These are phyloP conservation scores for Euphorbia pulcherrima DNA, from an alignment of 345 rosid genomes.

Conservation along the genomic window DNA sequence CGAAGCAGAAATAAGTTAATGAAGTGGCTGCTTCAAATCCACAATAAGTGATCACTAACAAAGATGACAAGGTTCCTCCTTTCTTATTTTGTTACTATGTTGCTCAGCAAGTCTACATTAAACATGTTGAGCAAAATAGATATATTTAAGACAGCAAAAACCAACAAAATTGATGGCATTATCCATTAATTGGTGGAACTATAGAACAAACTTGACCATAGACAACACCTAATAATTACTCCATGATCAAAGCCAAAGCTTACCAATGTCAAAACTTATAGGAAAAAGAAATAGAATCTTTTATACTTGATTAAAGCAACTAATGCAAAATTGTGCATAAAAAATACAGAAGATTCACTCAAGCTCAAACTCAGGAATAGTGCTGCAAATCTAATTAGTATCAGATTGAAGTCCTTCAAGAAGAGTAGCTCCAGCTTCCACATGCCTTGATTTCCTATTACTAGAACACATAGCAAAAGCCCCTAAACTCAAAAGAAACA, in stretches of 20 bases:
- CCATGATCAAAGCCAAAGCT: neutral
- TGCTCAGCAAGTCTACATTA: neutral
- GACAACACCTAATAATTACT: neutral
- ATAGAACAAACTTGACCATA: neutral
- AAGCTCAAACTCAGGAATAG: slow-evolving; percentile 37
- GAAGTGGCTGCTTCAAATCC: too few species aligned
- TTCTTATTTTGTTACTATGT: neutral
- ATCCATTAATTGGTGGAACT: neutral
- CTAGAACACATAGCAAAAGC: slow-evolving; percentile 36
- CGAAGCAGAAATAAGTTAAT: neutral
- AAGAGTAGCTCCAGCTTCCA: slow-evolving; percentile 44
- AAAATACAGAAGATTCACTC: slow-evolving; percentile 28
- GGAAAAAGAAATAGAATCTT: slow-evolving; percentile 1
- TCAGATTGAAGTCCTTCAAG: slow-evolving; percentile 39
- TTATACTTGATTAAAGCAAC: slow-evolving; percentile 12
- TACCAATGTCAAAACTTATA: neutral
- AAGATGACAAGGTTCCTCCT: neutral
- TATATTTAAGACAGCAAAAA: neutral
- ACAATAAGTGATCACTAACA: neutral
- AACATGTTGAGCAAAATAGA: neutral
- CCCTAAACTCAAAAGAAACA: slow-evolving; percentile 32
- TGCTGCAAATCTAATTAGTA: slow-evolving; percentile 12
- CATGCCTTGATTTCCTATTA: slow-evolving; percentile 29
- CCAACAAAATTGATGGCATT: neutral
- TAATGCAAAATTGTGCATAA: slow-evolving; percentile 15